A percentile compares a stretch with the other conserved stretches of the same genome.
phyloP scores from a whole-genome alignment of 73 alveolate genomes.

The Symbiodinium natans region DNA sequence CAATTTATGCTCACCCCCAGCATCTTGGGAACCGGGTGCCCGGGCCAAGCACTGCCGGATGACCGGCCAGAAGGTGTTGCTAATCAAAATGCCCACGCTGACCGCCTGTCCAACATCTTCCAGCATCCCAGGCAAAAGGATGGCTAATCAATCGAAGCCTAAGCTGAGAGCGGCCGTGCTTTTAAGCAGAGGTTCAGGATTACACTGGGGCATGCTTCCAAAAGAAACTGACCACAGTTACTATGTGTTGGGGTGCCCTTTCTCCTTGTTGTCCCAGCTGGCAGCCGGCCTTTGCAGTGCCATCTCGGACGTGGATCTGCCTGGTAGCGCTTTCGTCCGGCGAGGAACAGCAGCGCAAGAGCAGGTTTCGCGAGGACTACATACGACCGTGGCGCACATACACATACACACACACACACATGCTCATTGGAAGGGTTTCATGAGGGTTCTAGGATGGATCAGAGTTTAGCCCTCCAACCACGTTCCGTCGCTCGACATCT shows the following conservation, averaged over 20 bases:
- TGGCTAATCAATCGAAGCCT: neutral
- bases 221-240: neutral
- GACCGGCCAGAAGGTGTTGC: constrained; percentile 93
- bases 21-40: neutral
- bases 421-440: too few species aligned
- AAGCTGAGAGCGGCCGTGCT: neutral
- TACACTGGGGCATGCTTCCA: neutral
- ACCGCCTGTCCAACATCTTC: too few species aligned
- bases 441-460: too few species aligned
- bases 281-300: constrained; percentile 42
- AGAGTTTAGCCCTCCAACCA: too few species aligned
- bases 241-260: neutral
- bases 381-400: too few species aligned
- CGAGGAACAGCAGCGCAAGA: too few species aligned
- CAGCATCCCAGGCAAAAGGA: neutral
- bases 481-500: too few species aligned
- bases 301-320: constrained; percentile 86
- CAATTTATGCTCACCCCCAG: too few species aligned
- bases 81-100: constrained; percentile 19
- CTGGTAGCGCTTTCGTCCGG: too few species aligned
- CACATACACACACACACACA: too few species aligned
- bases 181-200: neutral
- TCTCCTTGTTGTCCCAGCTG: neutral
- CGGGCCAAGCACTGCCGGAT: constrained; percentile 79
- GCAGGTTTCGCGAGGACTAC: too few species aligned